A percentile compares a stretch with the other conserved stretches of the same genome.
phyloP scores from a whole-genome alignment of 192 early-diverging fungal species.

The Martensiomyces pterosporus region DNA sequence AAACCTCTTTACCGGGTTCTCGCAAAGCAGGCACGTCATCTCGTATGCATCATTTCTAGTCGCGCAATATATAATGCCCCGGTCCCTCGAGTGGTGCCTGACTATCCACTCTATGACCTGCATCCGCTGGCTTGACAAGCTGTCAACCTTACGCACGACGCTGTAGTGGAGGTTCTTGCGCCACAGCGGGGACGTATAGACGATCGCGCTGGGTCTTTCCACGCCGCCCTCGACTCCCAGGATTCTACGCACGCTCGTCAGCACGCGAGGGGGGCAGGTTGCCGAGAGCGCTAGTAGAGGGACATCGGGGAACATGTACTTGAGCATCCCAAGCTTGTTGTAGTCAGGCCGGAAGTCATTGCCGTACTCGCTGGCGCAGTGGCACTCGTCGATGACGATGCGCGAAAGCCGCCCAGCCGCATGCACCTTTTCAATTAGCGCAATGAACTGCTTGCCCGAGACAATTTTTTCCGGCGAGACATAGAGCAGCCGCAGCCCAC shows the following conservation, averaged over 20 bases:
- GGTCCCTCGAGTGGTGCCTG: constrained; percentile 34
- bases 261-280: constrained; percentile 58
- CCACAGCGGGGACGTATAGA: constrained; percentile 61
- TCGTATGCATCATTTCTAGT: constrained; percentile 60
- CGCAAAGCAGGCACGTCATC: constrained; percentile 48
- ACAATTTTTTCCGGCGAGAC: constrained; percentile 54
- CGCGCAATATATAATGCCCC: constrained; percentile 70
- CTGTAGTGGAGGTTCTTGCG: constrained; percentile 60
- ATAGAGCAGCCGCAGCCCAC: constrained; percentile 41
- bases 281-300: constrained; percentile 79
- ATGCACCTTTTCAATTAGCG: constrained; percentile 43
- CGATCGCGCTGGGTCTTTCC: constrained; percentile 43
- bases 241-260: constrained; percentile 51
- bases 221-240: constrained; percentile 48
- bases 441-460: constrained; percentile 40
- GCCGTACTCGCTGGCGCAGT: constrained; percentile 53
- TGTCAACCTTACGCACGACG: constrained; percentile 52
- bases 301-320: constrained; percentile 54
- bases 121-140: constrained; percentile 33
- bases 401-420: constrained; percentile 35
- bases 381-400: constrained; percentile 55
- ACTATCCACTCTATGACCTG: constrained; percentile 59
- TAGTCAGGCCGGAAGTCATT: constrained; percentile 59
- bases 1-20: constrained; percentile 49
- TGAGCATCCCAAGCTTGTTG: constrained; percentile 47